phyloP scores from a whole-genome alignment of 345 rosid genomes.

The Raphanus sativus region DNA sequence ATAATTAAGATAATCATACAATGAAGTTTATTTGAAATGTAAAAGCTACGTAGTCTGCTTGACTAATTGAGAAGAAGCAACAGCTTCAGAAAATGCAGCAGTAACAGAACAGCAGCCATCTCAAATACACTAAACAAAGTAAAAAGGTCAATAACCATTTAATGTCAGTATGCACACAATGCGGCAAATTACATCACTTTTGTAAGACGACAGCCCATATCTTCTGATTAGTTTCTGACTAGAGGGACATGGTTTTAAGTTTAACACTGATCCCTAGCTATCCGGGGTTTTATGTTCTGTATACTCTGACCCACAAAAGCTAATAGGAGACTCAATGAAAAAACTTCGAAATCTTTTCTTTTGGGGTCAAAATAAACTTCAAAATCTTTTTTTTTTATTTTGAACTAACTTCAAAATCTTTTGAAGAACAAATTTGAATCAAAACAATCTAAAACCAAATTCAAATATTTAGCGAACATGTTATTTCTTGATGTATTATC shows the following conservation, averaged over 20 bases:
- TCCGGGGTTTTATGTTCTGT: conserved; percentile 23
- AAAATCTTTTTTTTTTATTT: no score
- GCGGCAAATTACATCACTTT: conserved; percentile 1
- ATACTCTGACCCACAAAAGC: conserved; percentile 10
- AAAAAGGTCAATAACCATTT: conserved; percentile 12
- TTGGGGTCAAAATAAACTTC: no score
- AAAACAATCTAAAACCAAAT: not conserved
- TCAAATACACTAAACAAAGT: conserved; percentile 17
- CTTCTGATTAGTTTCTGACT: conserved; percentile 34
- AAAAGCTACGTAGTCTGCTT: conserved; percentile 29
- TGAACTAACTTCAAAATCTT: not conserved
- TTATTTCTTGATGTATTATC: conserved; percentile 23
- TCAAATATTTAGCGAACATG: conserved; percentile 3
- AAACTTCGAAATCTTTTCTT: not conserved
- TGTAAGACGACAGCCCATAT: conserved; percentile 29
- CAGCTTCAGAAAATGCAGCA: conserved; percentile 32
- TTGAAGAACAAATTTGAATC: not conserved
- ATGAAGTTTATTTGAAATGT: not conserved
- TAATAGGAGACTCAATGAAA: conserved; percentile 14
- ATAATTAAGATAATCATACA: not conserved
- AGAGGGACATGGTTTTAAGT: conserved; percentile 26
- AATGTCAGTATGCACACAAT: conserved; percentile 12
- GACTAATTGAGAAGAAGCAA: conserved; percentile 34
- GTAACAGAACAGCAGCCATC: conserved; percentile 34
- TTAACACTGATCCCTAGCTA: conserved; percentile 37